Conservation (phyloP, 345 rosid species). For the Crucihimalaya himalaica region DNA sequence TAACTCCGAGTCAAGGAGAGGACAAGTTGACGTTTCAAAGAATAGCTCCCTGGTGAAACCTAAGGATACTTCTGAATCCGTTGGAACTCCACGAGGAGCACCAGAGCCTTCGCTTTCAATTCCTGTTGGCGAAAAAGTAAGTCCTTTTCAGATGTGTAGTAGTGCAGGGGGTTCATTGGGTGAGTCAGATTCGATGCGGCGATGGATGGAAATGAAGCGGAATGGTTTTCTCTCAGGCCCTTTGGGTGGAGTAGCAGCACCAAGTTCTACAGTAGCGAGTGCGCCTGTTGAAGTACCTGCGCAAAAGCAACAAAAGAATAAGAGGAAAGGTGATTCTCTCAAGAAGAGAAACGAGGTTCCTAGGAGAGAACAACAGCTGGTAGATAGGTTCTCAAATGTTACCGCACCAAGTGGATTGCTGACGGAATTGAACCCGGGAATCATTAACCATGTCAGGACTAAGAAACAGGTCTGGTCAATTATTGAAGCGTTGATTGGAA, state of each 20-base stretch:
- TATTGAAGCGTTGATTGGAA: slow-evolving; percentile 75
- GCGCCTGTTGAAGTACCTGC: slow-evolving; percentile 59
- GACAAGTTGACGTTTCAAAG: slow-evolving; percentile 48
- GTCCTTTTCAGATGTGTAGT: slow-evolving; percentile 27
- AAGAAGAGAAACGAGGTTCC: slow-evolving; percentile 48
- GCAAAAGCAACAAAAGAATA: slow-evolving; percentile 72
- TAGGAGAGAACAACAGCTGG: slow-evolving; percentile 60
- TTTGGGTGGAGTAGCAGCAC: slow-evolving; percentile 60
- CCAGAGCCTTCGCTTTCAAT: neutral
- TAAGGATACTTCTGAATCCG: slow-evolving; percentile 62
- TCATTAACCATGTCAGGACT: slow-evolving; percentile 86
- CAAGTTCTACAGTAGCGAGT: slow-evolving; percentile 43
- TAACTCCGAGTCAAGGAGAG: slow-evolving; percentile 35
- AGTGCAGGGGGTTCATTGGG: slow-evolving; percentile 43
- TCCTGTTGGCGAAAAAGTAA: slow-evolving; percentile 23
- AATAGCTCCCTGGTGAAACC: slow-evolving; percentile 44
- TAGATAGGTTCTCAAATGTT: slow-evolving; percentile 75
- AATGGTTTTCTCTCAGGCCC: slow-evolving; percentile 83
- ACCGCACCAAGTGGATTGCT: slow-evolving; percentile 93
- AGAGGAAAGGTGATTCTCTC: slow-evolving; percentile 52
- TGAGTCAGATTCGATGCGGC: slow-evolving; percentile 62
- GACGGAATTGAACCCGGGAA: slow-evolving; percentile 87
- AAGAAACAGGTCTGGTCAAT: slow-evolving; percentile 89
- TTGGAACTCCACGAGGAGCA: slow-evolving; percentile 48
- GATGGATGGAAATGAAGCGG: slow-evolving; percentile 94